Base-by-base conservation (phyloP, 768 basidiomycete species). In the Russula foetens region DNA sequence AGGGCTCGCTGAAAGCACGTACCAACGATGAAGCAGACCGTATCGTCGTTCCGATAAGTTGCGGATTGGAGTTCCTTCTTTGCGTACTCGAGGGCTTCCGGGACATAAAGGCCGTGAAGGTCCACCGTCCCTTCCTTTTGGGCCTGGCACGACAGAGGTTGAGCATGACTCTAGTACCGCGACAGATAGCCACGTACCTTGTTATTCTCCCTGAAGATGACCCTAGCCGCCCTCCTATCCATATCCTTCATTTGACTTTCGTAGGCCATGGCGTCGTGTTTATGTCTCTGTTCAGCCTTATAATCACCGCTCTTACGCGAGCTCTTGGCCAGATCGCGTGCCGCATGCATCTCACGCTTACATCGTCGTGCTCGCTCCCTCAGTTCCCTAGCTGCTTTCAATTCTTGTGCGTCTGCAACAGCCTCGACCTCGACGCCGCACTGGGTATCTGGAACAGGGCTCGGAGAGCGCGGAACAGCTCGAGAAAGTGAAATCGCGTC, bases 11-110 rank as follows among this genome's bases (percentile, higher is more conserved):
- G 19, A 26, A 41, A 41, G 7, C n/a, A 38, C 51, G n/a, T 50
- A 62, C 61, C 61, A 14, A 53, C 51, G 38, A 62, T 62, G 46
- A 58, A 62, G 19, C 9, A 31, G 44, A 62, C 28, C 7, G 0
- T n/a, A 4, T 43, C 4, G 14, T 53, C 44, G 3, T 41, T 8
- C 38, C 56, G 39, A 24, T 12, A 24, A 12, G 3, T 35, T 7
- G 56, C 61, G 2, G 29, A 24, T 11, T 53, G 26, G 21, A 61
- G 44, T 9, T 52, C 44, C 7, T 53, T 28, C 50, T 47, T 46
- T 23, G 56, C 56, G 24, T 58, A 49, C n/a, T 53, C 35, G 4
- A 58, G 5, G 7, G 61, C 61, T 35, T 62, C 61, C 9, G 12
- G 14, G 2, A 57, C 61, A 33, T 43, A 43, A 24, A 62, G 47